Evolutionary conservation across 306 rosid species (phyloP), one percentile per base, ranked within the genome.

Genomic region (Canavalia ensiformis): DNA sequence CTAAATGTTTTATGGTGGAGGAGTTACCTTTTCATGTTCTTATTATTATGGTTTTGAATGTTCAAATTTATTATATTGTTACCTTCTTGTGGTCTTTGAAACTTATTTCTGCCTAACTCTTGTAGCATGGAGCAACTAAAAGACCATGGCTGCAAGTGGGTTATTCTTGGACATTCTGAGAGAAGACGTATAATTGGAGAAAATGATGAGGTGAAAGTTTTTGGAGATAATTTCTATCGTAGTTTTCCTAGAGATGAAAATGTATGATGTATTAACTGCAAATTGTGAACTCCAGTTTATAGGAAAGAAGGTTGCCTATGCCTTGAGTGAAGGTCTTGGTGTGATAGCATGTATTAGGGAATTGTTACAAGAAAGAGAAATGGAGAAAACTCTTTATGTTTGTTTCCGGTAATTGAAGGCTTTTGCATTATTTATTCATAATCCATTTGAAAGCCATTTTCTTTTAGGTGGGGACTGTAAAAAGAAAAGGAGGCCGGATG

Each of bases 291-390:
- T 74, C 30, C 94, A 93, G 99, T 96, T 93, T 79, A 93, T 93
- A 77, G 99, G 99, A 83, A 93, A 90, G 94, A 96, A 96, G 81
- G 97, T 98, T 68, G 94, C 94, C 75, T 96, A 96, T 90, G 99
- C 99, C 67, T 88, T 93, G 94, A 90, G 81, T 35, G 89, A 91
- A 90, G 98, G 97, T 78, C 92, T 90, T 72, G 98, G 98, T 82
- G 99, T 96, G 65, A 93, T 96, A 75, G 99, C 98, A 44, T 96
- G 99, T 89, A 88, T 96, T 33, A 98, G 99, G 35, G 99, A 96
- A 77, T 87, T 88, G 72, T 84, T 96, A 66, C 87, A 93, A 88
- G 94, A 96, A 74, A 93, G 98, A 83, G 99, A 96, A 87, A 93
- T 97, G 2, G 99, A 98, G 76, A 93, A 92, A 88, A 96, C 98